A percentile compares a stretch with the other conserved stretches of the same genome.
phyloP scores from a whole-genome alignment of 2,329 filamentous ascomycete genomes.

The Dactylellina haptotyla region DNA sequence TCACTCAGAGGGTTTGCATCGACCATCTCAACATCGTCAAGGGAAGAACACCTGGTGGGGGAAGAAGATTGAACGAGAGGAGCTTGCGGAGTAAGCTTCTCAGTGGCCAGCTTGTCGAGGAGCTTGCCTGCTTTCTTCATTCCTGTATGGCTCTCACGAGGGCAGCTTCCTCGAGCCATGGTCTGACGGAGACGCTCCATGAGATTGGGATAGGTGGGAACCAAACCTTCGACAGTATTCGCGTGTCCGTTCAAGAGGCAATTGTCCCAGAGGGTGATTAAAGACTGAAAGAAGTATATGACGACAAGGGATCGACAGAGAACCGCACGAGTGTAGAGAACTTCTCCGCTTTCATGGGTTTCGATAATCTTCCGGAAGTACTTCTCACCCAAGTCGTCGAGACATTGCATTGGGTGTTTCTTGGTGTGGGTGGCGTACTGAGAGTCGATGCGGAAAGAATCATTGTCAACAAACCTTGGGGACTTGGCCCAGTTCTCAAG shows the following conservation, averaged over 20 bases:
- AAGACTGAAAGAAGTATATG: slow-evolving; percentile 39
- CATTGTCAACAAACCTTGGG: slow-evolving; percentile 1
- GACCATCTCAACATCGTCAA: slow-evolving; percentile 35
- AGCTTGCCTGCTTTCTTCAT: not conserved
- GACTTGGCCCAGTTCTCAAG: slow-evolving; percentile 21
- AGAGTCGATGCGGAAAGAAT: slow-evolving; percentile 47
- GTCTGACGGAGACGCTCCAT: slow-evolving; percentile 19
- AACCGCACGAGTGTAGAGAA: slow-evolving; percentile 43
- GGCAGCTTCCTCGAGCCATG: slow-evolving; percentile 32
- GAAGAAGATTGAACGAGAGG: not conserved
- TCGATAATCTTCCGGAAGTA: slow-evolving; percentile 49
- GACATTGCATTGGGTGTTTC: slow-evolving; percentile 49
- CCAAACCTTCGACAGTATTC: slow-evolving; percentile 11
- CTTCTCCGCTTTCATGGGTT: slow-evolving; percentile 28
- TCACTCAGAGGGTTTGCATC: slow-evolving; percentile 26
- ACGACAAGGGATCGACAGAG: slow-evolving; percentile 40
- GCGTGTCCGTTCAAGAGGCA: slow-evolving; percentile 43
- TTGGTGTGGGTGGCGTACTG: slow-evolving; percentile 13
- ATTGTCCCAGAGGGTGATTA: slow-evolving; percentile 42
- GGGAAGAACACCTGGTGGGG: not conserved
- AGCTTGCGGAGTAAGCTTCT: not conserved
- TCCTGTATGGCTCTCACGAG: slow-evolving; percentile 30
- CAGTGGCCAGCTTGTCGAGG: not conserved
- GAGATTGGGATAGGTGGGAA: slow-evolving; percentile 27
- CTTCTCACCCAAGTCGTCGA: slow-evolving; percentile 44